A percentile compares a stretch with the other conserved stretches of the same genome.
These are phyloP conservation scores for Fraxinus xanthoxyloides DNA, from an alignment of 305 asterid species.

Conservation along the genomic window DNA sequence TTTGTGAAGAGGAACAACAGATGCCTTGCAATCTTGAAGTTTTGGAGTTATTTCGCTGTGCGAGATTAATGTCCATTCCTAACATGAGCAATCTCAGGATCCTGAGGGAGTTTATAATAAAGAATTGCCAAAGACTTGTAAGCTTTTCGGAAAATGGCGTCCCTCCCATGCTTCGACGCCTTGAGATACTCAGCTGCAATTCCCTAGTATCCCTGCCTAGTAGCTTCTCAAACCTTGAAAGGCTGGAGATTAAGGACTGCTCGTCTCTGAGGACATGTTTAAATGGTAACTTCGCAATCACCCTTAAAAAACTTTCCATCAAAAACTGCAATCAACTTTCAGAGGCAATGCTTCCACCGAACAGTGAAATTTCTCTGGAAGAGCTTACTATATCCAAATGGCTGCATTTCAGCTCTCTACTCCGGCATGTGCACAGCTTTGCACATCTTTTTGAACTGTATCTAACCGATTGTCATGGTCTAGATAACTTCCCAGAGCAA, in stretches of 20 bases:
- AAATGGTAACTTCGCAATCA: constrained; percentile 1
- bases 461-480: constrained; percentile 13
- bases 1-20: constrained; percentile 16
- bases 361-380: constrained; percentile 14
- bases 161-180: constrained; percentile 27
- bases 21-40: constrained; percentile 24
- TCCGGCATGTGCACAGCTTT: constrained; percentile 14
- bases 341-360: constrained; percentile 17
- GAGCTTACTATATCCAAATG: constrained; percentile 20
- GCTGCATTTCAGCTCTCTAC: constrained; percentile 16
- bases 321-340: constrained; percentile 24
- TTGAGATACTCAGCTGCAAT: constrained; percentile 22
- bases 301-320: constrained; percentile 19
- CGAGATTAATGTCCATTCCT: constrained; percentile 16
- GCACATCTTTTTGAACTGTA: constrained; percentile 22
- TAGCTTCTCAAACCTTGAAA: constrained; percentile 26
- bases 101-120: constrained; percentile 24
- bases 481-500: constrained; percentile 25
- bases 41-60: constrained; percentile 23
- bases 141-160: constrained; percentile 23
- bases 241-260: constrained; percentile 25
- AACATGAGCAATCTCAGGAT: constrained; percentile 13
- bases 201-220: constrained; percentile 25
- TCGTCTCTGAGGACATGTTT: constrained; percentile 23
- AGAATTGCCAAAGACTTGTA: constrained; percentile 20